Conservation (phyloP, 139 green algal genomes). For the Deuterostichococcus epilithicus region DNA sequence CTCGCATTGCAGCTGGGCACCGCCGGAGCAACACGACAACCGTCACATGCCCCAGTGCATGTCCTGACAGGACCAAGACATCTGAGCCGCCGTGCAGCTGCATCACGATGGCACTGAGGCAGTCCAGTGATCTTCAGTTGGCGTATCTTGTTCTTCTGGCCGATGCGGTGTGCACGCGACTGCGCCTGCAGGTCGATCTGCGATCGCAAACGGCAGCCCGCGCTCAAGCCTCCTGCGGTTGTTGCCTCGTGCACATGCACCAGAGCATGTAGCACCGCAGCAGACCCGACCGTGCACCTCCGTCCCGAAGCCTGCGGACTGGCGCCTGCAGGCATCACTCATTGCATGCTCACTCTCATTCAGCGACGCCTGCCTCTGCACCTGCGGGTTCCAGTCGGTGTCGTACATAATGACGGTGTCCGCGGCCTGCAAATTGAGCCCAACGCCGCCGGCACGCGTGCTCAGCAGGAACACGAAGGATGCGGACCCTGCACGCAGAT, state of each 20-base stretch:
- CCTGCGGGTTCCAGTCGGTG: conserved; percentile 57
- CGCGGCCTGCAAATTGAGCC: conserved; percentile 80
- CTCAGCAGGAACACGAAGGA: conserved; percentile 70
- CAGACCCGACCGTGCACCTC: background rate
- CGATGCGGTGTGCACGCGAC: conserved; percentile 90
- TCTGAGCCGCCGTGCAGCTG: too few species aligned
- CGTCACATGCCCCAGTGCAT: too few species aligned
- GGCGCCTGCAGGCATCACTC: background rate
- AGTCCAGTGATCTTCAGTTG: too few species aligned
- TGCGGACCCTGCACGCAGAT: conserved; percentile 31
- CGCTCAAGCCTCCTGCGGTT: too few species aligned
- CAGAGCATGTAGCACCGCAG: background rate
- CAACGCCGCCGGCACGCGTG: conserved; percentile 73
- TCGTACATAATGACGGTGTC: conserved; percentile 86
- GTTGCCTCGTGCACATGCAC: background rate
- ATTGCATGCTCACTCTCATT: background rate
- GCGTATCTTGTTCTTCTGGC: conserved; percentile 91
- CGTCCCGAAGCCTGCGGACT: background rate
- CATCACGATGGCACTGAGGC: too few species aligned
- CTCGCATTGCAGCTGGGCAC: too few species aligned
- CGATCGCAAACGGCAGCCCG: too few species aligned
- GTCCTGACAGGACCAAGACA: too few species aligned
- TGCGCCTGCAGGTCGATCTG: conserved; percentile 75
- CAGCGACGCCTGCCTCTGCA: conserved; percentile 38
- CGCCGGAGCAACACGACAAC: too few species aligned